Base-by-base conservation (phyloP, 2,329 filamentous ascomycete genomes). In the Fusarium sambucinum region DNA sequence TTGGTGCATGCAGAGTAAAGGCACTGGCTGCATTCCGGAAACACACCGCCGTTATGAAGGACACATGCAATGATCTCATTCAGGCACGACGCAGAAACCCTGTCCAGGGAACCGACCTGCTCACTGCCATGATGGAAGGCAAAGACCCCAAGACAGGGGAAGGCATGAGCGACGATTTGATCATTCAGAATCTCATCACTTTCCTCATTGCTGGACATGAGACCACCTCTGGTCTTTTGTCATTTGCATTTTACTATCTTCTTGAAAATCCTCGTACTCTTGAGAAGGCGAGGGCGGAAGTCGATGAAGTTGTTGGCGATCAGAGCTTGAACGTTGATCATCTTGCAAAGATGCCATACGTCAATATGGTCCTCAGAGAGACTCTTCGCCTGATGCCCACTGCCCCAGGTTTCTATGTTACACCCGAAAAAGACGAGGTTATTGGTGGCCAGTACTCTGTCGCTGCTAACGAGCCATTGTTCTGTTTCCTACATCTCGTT, bases 321-420 rank as follows among this genome's bases (percentile, higher is more conserved):
- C 29, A 41, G 1, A 14, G 3, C 3, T n/a, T 63, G 2, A 56
- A 50, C 0, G 47, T 45, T 1, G 57, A 63, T 10, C 41, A 62
- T 44, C 25, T 63, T 0, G 14, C 41, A 21, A 63, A 42, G 25
- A 47, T 62, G 48, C 48, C 41, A 4, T 62, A 63, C 13, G 42
- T 63, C 21, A 56, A 17, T 30, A 62, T 56, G 58, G 19, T 63
- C 35, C 17, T 63, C 17, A 30, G 59, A 17, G 59, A 63, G 12
- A 48, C 59, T 2, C 57, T 63, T 4, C 59, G 59, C 4, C 25
- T 63, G 1, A 56, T 63, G 59, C 59, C 57, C 4, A 63, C 59
- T 0, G 59, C 59, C 0, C 59, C 59, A 11, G 59, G 59, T 0
- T 63, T 42, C 25, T 19, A 13, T 11, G 30, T 63, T 5, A 55